Evolutionary conservation across 441 rosid species (phyloP), one percentile per base, ranked within the genome.

Genomic region (Croton laevigatus): DNA sequence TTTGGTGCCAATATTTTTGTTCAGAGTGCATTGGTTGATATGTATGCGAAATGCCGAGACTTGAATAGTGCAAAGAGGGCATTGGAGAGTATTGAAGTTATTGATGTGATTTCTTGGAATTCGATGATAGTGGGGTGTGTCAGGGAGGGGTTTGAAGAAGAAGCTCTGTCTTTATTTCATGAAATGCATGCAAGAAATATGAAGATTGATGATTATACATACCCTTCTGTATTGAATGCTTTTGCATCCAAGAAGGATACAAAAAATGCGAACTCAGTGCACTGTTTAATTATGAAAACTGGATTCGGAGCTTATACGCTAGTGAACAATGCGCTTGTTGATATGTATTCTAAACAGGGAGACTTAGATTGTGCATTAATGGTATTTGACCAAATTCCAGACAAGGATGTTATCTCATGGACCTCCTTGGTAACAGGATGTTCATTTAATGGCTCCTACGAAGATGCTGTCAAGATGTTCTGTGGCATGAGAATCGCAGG

Each of bases 331-430:
- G 94, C 98, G 27, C 93, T 94, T 65, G 75, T 94, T 9, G 97
- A 91, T 80, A 82, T 85, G 94, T 91, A 88, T 78, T 95, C 98
- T 53, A 94, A 94, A 82, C 86, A 83, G 71, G 85, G 90, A 37
- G 73, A 65, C 71, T 68, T 83, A 73, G 87, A 78, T 63, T 83
- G 68, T 4, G 97, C 97, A 0, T 58, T 80, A 34, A 71, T 59
- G 75, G 88, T 88, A 48, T 91, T 94, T 80, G 80, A 81, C 78
- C 57, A 66, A 71, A 91, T 91, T 88, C 70, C 42, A 55, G 84
- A 81, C 62, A 91, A 79, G 80, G 97, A 94, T 73, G 88, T 94
- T 45, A 73, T 94, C 78, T 84, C 97, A 12, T 94, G 98, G 98
- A 91, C 97, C 34, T 91, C 97, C 62, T 81, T 94, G 68, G 83